These are phyloP conservation scores for Geotrichum fermentans DNA, from an alignment of 1,139 yeast genomes.

Conservation along the genomic window DNA sequence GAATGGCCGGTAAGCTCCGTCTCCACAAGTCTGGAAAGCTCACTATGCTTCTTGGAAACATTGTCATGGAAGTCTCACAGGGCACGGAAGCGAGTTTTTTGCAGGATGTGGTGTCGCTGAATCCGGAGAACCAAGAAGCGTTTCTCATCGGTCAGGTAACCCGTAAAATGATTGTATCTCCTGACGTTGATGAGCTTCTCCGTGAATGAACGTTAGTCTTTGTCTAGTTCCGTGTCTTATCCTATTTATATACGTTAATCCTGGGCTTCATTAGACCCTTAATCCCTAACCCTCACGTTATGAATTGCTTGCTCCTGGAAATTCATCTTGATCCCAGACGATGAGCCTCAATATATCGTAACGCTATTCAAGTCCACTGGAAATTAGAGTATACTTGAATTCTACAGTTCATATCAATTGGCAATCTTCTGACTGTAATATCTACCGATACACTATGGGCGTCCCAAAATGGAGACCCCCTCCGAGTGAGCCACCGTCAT, in stretches of 20 bases:
- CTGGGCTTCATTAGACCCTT: background rate
- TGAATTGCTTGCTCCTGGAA: background rate
- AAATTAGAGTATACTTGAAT: too few relatives aligned
- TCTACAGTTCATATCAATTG: too few relatives aligned
- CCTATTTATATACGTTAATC: too few relatives aligned
- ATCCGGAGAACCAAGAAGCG: conserved; percentile 46
- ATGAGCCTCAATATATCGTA: background rate
- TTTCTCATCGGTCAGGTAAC: conserved; percentile 59
- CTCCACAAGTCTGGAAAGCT: conserved; percentile 79
- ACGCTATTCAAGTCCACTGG: too few relatives aligned
- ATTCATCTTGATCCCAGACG: background rate
- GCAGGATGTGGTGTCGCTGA: conserved; percentile 66
- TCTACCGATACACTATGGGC: background rate
- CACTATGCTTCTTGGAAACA: conserved; percentile 67
- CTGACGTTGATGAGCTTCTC: conserved; percentile 32
- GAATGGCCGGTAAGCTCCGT: conserved; percentile 66
- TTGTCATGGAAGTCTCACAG: conserved; percentile 60
- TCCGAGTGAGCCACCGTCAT: background rate
- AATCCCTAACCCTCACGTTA: background rate
- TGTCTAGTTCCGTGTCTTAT: too few relatives aligned
- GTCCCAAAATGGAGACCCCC: conserved; percentile 14
- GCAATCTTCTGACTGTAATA: too few relatives aligned
- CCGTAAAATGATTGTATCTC: conserved; percentile 54
- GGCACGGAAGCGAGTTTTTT: conserved; percentile 72
- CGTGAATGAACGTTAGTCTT: background rate